Conservation (phyloP, 2,329 filamentous ascomycete species). For the Ceratocystis albifundus region DNA sequence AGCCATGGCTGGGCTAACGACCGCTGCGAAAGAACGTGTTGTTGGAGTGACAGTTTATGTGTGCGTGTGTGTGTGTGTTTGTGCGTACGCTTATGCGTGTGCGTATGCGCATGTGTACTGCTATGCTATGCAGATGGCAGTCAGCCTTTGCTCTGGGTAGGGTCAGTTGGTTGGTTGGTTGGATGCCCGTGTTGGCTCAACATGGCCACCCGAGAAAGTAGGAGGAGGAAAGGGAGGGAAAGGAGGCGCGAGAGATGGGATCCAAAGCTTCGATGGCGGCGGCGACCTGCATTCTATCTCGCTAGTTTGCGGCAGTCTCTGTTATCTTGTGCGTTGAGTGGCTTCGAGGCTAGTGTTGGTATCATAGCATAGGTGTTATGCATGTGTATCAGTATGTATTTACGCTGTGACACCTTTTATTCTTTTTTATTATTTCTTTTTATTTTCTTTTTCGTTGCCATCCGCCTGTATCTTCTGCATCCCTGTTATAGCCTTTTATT, state of each 20-base stretch:
- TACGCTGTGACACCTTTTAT: background rate
- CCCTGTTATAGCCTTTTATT: background rate
- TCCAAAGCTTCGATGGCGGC: constrained; percentile 14
- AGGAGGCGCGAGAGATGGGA: background rate
- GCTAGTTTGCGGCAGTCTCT: constrained; percentile 14
- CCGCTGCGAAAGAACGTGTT: background rate
- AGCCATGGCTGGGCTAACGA: background rate
- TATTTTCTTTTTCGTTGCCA: background rate
- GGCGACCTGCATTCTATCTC: constrained; percentile 18
- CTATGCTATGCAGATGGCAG: no score
- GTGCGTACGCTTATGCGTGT: no score
- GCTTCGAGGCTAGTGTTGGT: constrained; percentile 8
- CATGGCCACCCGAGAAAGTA: background rate
- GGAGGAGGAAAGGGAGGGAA: background rate
- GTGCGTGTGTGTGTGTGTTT: background rate
- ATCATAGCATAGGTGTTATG: background rate
- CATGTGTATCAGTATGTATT: background rate
- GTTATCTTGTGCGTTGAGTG: constrained; percentile 9
- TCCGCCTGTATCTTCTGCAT: background rate
- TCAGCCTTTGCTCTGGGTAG: no score
- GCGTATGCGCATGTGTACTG: no score
- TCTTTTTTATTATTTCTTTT: background rate
- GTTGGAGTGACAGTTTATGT: background rate
- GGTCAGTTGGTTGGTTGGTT: no score
- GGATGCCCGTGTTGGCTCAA: background rate